Percentiles rank a stretch among this genome's conserved stretches.
Evolutionary conservation across 2,329 filamentous ascomycete species (phyloP).

Genomic region (Trichoderma aggressivum): DNA sequence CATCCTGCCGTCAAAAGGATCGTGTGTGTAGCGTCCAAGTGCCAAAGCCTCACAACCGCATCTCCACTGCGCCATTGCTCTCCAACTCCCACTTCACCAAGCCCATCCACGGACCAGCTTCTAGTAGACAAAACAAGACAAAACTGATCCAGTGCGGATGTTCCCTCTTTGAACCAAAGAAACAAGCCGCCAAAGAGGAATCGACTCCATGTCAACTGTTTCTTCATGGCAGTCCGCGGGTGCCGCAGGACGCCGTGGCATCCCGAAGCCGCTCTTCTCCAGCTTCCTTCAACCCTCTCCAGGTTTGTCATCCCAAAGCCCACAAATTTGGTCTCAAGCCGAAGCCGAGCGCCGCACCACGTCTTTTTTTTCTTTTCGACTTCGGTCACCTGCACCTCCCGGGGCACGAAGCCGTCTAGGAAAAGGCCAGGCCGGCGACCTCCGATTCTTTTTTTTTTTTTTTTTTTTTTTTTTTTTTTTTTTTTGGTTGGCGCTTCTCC

Average conservation of each 20-base stretch:
- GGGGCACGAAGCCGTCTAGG: background rate
- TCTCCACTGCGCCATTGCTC: background rate
- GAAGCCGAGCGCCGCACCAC: background rate
- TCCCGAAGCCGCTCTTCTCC: background rate
- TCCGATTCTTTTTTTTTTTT: background rate
- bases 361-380: background rate
- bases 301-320: background rate
- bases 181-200: background rate
- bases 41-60: background rate
- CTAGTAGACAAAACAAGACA: no score
- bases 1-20: no score
- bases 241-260: background rate
- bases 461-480: no score
- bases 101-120: background rate
- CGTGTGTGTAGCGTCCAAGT: background rate
- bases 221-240: background rate
- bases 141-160: background rate
- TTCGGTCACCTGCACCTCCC: background rate
- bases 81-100: background rate
- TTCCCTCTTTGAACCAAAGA: background rate
- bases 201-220: background rate
- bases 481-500: background rate
- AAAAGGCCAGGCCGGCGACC: background rate
- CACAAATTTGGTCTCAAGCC: background rate
- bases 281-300: background rate